These are phyloP conservation scores for Begonia peltatifolia DNA, from an alignment of 306 rosid genomes.

Conservation along the genomic window DNA sequence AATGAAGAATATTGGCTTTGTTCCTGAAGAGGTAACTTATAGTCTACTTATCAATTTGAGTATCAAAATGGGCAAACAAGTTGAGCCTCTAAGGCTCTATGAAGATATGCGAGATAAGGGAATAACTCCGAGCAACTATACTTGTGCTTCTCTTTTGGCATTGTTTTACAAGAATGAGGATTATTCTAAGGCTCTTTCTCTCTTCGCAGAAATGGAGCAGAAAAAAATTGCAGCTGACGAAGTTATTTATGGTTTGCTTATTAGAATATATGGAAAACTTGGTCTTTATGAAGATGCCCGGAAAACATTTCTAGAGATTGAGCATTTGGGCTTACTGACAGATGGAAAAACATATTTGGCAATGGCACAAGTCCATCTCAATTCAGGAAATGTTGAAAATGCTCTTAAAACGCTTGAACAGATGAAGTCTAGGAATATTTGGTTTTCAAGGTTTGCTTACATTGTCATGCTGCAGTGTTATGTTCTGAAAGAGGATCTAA, in stretches of 20 bases:
- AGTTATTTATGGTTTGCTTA: conserved; percentile 86
- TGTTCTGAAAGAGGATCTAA: conserved; percentile 67
- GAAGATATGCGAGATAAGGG: conserved; percentile 57
- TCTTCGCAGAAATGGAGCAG: conserved; percentile 71
- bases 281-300: conserved; percentile 77
- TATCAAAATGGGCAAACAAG: conserved; percentile 46
- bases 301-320: conserved; percentile 56
- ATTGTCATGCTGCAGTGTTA: conserved; percentile 72
- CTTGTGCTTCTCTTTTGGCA: conserved; percentile 79
- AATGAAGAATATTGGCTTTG: conserved; percentile 44
- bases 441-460: conserved; percentile 70
- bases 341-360: conserved; percentile 80
- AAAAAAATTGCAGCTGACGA: conserved; percentile 53
- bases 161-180: conserved; percentile 73
- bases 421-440: conserved; percentile 59
- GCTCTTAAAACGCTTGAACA: conserved; percentile 51
- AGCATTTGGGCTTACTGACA: conserved; percentile 49
- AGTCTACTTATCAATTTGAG: conserved; percentile 50
- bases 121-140: conserved; percentile 67
- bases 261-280: conserved; percentile 83
- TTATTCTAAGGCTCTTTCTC: conserved; percentile 78
- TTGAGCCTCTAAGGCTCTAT: conserved; percentile 40
- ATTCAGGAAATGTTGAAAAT: conserved; percentile 49
- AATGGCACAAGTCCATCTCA: conserved; percentile 89
- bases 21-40: conserved; percentile 79